Percentiles rank a stretch among this genome's conserved stretches.
Conservation (phyloP, 2,329 filamentous ascomycete species). For the Diaporthe vaccinii region DNA sequence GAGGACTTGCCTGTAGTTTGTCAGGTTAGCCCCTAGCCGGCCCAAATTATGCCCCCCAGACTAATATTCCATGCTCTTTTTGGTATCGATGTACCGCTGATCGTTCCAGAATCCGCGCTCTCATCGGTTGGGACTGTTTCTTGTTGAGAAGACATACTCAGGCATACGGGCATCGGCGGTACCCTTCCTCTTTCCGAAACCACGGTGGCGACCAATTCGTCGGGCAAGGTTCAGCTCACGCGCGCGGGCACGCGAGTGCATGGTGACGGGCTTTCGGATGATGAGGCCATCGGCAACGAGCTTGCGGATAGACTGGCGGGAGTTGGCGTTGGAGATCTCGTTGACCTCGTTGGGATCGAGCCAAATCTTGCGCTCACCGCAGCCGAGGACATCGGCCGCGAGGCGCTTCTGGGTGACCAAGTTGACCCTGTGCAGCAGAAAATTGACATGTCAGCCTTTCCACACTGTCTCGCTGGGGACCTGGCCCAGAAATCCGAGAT, state of each 20-base stretch:
- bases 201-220: conserved; percentile 96
- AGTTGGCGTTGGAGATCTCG: conserved; percentile 99
- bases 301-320: conserved; percentile 99
- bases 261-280: conserved; percentile 99
- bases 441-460: conserved; percentile 41
- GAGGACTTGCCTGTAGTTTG: conserved; percentile 83
- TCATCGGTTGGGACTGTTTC: background rate
- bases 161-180: conserved; percentile 99
- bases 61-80: conserved; percentile 30
- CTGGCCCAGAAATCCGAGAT: background rate
- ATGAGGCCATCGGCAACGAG: conserved; percentile 99
- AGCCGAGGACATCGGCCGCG: conserved; percentile 97
- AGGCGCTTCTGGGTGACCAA: conserved; percentile 99
- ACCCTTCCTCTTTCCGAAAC: conserved; percentile 99
- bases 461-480: background rate
- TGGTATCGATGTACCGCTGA: background rate
- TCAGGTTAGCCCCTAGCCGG: conserved; percentile 44
- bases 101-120: conserved; percentile 25
- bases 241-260: conserved; percentile 98
- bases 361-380: conserved; percentile 99
- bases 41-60: background rate
- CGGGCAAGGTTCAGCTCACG: conserved; percentile 95
- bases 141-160: conserved; percentile 72
- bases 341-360: conserved; percentile 99
- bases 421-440: conserved; percentile 84